Conservation (phyloP, 2,329 filamentous ascomycete species). For the Colletotrichum phormii region DNA sequence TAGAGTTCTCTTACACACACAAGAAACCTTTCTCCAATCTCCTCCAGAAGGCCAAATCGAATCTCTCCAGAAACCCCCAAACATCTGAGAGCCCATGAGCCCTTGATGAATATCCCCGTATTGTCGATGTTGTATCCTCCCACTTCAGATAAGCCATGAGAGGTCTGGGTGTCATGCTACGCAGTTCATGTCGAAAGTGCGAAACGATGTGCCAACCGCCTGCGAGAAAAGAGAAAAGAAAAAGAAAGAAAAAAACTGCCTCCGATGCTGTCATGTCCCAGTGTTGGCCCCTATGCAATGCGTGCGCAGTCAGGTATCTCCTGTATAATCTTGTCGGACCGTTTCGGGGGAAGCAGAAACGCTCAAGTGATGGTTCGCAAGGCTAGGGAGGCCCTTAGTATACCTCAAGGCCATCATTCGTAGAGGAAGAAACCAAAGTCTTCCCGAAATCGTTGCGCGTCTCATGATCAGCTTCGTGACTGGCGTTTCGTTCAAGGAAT, state of each 20-base stretch:
- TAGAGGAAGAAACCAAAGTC: slow-evolving; percentile 6
- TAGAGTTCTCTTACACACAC: slow-evolving; percentile 34
- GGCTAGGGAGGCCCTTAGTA: background rate
- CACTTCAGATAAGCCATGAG: slow-evolving; percentile 33
- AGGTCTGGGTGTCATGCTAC: slow-evolving; percentile 6
- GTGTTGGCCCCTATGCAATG: slow-evolving; percentile 25
- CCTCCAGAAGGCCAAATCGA: slow-evolving; percentile 11
- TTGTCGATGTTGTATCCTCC: slow-evolving; percentile 21
- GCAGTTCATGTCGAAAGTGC: slow-evolving; percentile 13
- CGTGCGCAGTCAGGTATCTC: slow-evolving; percentile 12
- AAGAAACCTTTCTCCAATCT: slow-evolving; percentile 23
- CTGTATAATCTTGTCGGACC: slow-evolving; percentile 1
- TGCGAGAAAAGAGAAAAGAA: slow-evolving; percentile 4
- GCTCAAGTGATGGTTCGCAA: background rate
- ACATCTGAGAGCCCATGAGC: slow-evolving; percentile 19
- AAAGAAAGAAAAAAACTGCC: slow-evolving; percentile 6
- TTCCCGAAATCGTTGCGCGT: slow-evolving; percentile 22
- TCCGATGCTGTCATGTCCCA: slow-evolving; percentile 21
- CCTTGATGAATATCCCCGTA: slow-evolving; percentile 3
- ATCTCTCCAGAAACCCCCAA: slow-evolving; percentile 21
- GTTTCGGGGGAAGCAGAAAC: background rate
- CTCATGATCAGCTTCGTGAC: slow-evolving; percentile 33
- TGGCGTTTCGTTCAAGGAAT: slow-evolving; percentile 24
- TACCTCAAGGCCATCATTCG: slow-evolving; percentile 6
- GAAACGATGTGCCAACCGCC: slow-evolving; percentile 18